These are phyloP conservation scores for Westerdykella sp. DNA, from an alignment of 2,329 filamentous ascomycete genomes.

Conservation along the genomic window DNA sequence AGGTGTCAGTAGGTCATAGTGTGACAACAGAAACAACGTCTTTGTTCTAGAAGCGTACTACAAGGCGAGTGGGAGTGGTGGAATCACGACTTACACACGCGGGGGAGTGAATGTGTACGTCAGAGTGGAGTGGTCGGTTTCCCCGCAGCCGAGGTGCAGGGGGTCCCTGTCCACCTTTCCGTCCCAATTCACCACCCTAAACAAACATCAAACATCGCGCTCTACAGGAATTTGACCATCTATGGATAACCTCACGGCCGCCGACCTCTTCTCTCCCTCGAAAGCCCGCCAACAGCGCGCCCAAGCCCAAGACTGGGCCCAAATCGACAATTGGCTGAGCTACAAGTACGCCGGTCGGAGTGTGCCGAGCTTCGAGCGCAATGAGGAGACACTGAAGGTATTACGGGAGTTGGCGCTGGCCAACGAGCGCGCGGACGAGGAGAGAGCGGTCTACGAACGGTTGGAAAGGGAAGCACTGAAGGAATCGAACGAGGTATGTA, in stretches of 20 bases:
- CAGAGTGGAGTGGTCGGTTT: neutral
- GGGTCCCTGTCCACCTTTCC: neutral
- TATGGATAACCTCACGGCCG: conserved; percentile 35
- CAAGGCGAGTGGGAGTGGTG: too few species aligned
- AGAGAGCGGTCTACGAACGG: conserved; percentile 51
- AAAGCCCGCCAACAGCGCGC: conserved; percentile 70
- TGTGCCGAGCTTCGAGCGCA: conserved; percentile 75
- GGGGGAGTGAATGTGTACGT: too few species aligned
- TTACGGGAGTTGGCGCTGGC: conserved; percentile 66
- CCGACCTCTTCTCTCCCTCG: conserved; percentile 53
- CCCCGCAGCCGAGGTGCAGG: neutral
- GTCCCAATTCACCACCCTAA: neutral
- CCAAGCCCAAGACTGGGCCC: conserved; percentile 84
- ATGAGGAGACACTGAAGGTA: conserved; percentile 70
- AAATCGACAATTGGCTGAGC: conserved; percentile 73
- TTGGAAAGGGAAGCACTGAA: conserved; percentile 56
- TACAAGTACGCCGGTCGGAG: conserved; percentile 60
- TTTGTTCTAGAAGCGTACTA: too few species aligned
- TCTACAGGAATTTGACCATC: conserved; percentile 8
- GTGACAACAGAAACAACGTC: too few species aligned
- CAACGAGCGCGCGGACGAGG: conserved; percentile 74
- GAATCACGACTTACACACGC: too few species aligned
- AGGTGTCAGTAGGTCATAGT: too few species aligned
- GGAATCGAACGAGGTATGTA: conserved; percentile 42
- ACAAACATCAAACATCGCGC: neutral